Percentiles rank a stretch among this genome's conserved stretches.
Evolutionary conservation across 331 rosid species (phyloP).

Genomic region (Acacia concinna): DNA sequence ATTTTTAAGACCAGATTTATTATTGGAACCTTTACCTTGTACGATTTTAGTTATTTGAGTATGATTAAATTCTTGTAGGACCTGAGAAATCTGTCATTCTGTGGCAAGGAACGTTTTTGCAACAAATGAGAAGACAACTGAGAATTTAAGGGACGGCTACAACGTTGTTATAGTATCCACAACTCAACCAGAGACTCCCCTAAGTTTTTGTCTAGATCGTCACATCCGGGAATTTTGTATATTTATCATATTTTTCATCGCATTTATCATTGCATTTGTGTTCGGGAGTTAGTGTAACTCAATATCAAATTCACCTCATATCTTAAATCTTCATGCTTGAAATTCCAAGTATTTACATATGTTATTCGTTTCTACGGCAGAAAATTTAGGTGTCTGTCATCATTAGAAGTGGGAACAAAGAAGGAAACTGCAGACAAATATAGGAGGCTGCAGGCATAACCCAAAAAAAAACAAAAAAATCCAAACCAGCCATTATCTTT

Average conservation of each 20-base stretch:
- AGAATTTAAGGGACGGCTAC: constrained; percentile 50
- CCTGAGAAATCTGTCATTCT: constrained; percentile 89
- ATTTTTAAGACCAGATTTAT: neutral
- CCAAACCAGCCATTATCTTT: constrained; percentile 38
- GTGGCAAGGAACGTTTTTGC: constrained; percentile 71
- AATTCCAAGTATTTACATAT: neutral
- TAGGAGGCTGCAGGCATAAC: constrained; percentile 10
- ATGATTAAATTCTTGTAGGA: constrained; percentile 48
- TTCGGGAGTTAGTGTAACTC: neutral
- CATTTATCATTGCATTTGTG: constrained; percentile 51
- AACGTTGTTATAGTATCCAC: constrained; percentile 44
- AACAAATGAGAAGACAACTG: constrained; percentile 56
- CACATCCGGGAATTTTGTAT: constrained; percentile 76
- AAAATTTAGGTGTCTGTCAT: neutral
- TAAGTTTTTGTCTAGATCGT: constrained; percentile 85
- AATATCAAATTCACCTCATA: neutral
- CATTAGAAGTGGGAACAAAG: neutral
- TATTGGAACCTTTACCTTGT: neutral
- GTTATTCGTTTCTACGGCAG: neutral
- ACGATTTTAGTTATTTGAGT: neutral
- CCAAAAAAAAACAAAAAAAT: neutral
- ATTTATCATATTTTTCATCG: constrained; percentile 90
- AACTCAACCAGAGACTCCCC: constrained; percentile 39
- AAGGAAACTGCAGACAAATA: neutral
- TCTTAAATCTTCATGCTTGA: neutral